Evolutionary conservation across 257 asterid genomes (phyloP), one percentile per base, ranked within the genome.

Genomic region (Penstemon eatonii): DNA sequence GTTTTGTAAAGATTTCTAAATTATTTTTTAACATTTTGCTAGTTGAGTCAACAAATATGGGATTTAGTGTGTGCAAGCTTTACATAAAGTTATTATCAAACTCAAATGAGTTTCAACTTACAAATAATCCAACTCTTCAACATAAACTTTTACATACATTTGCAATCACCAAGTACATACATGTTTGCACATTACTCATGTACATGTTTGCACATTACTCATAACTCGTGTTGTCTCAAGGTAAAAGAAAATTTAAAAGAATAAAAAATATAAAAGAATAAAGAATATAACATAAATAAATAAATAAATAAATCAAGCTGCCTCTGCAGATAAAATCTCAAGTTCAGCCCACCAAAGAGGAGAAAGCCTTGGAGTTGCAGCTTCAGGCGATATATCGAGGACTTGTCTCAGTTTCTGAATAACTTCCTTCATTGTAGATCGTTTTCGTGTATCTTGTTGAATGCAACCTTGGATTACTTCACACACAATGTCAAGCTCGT

Each of bases 331-430:
- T 69, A 91, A 71, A 74, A 94, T 89, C 86, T 94, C 99, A 11
- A 94, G 99, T 79, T 91, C 97, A 49, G 99, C 99, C 99, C 99
- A 94, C 99, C 99, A 91, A 44, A 94, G 92, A 3, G 99, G 97
- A 19, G 96, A 94, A 8, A 85, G 87, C 70, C 95, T 81, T 5
- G 99, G 96, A 15, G 86, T 81, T 9, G 99, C 99, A 4, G 87
- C 75, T 7, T 86, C 95, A 0, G 96, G 91, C 5, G 97, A 87
- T 58, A 90, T 73, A 47, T 84, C 85, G 49, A 91, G 67, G 0
- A 42, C 83, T 19, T 69, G 79, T 71, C 84, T 80, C 73, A 94
- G 66, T 70, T 75, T 85, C 57, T 83, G 65, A 15, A 79, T 60
- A 11, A 80, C 81, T 74, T 86, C 96, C 39, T 49, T 73, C 84